These are phyloP conservation scores for Podaxis sp. DNA, from an alignment of 768 basidiomycete genomes.

Conservation along the genomic window DNA sequence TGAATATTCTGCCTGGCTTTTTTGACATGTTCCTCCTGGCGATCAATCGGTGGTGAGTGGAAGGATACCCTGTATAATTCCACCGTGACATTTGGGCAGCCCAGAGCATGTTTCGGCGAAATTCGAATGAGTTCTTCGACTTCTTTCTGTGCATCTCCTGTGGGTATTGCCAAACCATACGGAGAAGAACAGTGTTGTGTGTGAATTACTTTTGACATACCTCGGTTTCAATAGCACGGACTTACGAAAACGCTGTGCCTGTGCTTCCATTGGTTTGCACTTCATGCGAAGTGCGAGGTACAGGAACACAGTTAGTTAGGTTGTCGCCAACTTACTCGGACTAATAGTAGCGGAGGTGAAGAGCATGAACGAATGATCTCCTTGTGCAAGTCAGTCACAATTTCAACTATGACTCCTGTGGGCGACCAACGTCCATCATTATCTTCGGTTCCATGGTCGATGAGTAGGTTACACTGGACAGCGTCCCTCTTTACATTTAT, in stretches of 20 bases:
- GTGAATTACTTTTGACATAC: neutral
- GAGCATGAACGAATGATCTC: neutral
- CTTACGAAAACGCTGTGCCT: neutral
- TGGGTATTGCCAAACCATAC: neutral
- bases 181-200: neutral
- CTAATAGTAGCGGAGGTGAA: neutral
- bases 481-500: neutral
- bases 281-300: neutral
- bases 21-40: too few relatives aligned
- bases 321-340: neutral
- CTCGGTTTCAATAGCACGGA: neutral
- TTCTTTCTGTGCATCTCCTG: neutral
- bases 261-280: neutral
- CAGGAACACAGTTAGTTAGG: neutral
- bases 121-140: neutral
- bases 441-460: too few relatives aligned
- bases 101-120: neutral
- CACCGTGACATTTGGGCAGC: neutral
- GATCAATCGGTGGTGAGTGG: conserved; percentile 9
- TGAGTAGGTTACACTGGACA: neutral
- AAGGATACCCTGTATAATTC: neutral
- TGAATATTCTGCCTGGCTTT: too few relatives aligned
- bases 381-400: too few relatives aligned
- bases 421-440: too few relatives aligned
- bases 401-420: too few relatives aligned